Evolutionary conservation across 2,329 filamentous ascomycete species (phyloP), one percentile per base, ranked within the genome.

Genomic region (Geosmithia morbida): DNA sequence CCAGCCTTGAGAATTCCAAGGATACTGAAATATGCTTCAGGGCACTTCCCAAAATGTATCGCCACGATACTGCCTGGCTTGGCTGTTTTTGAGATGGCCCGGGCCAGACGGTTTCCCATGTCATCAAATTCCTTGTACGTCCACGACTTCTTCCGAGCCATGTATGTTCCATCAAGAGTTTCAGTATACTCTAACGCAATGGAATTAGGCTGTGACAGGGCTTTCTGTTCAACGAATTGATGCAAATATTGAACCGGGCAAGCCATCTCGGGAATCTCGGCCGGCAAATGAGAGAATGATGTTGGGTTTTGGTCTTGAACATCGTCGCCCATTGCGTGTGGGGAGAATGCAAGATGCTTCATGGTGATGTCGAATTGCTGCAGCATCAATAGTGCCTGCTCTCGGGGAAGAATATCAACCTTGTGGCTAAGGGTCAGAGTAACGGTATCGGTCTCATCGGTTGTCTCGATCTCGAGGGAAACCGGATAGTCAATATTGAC

Each of bases 11-110:
- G 65, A 47, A 92, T 81, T 1, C 87, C 87, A 2, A 94, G 66
- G 40, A 94, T 88, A 0, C 83, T 75, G 55, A 92, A 86, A 39
- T 86, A 89, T 0, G 87, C 87, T 57, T 90, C 83, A 0, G 87
- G 81, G 51, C 83, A 89, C 58, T 94, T 94, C 48, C 87, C 79
- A 56, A 94, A 94, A 57, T 84, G 87, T 8, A 90, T 72, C 0
- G 79, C 86, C 19, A 94, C 69, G 4, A 89, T 77, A 22, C 57
- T 60, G 66, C 85, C 82, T 0, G 75, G 67, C 0, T 59, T 51
- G 1, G 77, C 72, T 18, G 69, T 61, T 0, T 60, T 54, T 1
- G 67, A 58, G 1, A 94, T 66, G 13, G 89, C 59, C 47, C 82
- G 71, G 0, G 86, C 85, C 16, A 94, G 72, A 52, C 71, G 74